Evolutionary conservation across 768 basidiomycete genomes (phyloP).

Genomic region (Pleurotus pulmonarius): DNA sequence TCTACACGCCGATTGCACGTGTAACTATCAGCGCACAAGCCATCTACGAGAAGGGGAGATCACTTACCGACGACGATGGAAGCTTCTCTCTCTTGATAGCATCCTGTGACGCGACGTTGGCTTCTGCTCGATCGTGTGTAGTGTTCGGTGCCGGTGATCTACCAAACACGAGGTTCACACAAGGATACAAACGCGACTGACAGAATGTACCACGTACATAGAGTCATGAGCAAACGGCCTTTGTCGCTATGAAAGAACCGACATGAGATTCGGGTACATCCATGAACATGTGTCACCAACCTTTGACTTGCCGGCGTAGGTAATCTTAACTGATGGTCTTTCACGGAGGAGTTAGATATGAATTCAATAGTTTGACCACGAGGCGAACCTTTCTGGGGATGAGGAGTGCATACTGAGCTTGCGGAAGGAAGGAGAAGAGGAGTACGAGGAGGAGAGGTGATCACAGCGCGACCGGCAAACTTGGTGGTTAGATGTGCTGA

Average conservation of each 20-base stretch:
- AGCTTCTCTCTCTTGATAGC: neutral
- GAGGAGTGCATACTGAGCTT: neutral
- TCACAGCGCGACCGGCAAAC: neutral
- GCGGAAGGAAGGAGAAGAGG: neutral
- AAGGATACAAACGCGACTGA: neutral
- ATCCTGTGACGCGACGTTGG: neutral
- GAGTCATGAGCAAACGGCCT: slow-evolving; percentile 3
- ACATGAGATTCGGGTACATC: too few relatives aligned
- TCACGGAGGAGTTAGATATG: neutral
- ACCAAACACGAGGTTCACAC: too few relatives aligned
- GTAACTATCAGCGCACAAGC: too few relatives aligned
- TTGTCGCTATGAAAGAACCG: slow-evolving; percentile 1
- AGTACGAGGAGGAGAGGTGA: neutral
- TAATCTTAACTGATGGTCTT: slow-evolving; percentile 5
- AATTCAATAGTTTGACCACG: neutral
- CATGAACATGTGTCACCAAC: neutral
- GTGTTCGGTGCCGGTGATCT: neutral
- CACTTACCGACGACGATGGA: neutral
- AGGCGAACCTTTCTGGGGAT: slow-evolving; percentile 4
- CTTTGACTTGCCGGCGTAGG: slow-evolving; percentile 5
- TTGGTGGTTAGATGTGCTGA: neutral
- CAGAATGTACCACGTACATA: neutral
- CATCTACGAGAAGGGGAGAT: neutral
- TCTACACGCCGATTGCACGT: too few relatives aligned
- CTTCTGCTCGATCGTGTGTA: neutral